Evolutionary conservation across 306 rosid species (phyloP).

Genomic region (Cicer chorassanicum): DNA sequence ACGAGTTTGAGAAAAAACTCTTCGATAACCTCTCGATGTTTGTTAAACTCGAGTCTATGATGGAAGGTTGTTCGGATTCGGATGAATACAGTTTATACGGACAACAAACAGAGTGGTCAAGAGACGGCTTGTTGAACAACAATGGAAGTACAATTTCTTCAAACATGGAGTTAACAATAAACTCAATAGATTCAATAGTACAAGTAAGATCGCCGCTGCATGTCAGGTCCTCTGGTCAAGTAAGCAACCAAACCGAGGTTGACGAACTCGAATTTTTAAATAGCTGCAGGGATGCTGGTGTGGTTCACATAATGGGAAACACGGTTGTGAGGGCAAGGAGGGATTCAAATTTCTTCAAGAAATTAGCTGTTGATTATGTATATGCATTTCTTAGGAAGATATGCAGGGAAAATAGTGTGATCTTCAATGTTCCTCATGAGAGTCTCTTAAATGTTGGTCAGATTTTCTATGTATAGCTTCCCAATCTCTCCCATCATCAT

Average conservation of each 20-base stretch:
- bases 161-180: slow-evolving; percentile 52
- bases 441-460: slow-evolving; percentile 93
- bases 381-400: slow-evolving; percentile 92
- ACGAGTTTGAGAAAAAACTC: slow-evolving; percentile 83
- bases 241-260: slow-evolving; percentile 64
- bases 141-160: slow-evolving; percentile 51
- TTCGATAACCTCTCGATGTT: slow-evolving; percentile 71
- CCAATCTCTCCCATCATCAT: neutral
- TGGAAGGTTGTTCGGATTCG: slow-evolving; percentile 93
- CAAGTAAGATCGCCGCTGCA: slow-evolving; percentile 56
- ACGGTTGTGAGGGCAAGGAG: slow-evolving; percentile 78
- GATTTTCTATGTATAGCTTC: slow-evolving; percentile 76
- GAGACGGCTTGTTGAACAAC: slow-evolving; percentile 48
- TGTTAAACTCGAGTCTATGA: slow-evolving; percentile 79
- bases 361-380: slow-evolving; percentile 78
- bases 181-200: slow-evolving; percentile 72
- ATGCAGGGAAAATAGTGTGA: slow-evolving; percentile 91
- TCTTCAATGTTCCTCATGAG: slow-evolving; percentile 98
- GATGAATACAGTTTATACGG: slow-evolving; percentile 72
- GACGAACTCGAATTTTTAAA: slow-evolving; percentile 82
- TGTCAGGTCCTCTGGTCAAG: slow-evolving; percentile 49
- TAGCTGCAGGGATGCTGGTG: slow-evolving; percentile 84
- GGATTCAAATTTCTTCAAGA: slow-evolving; percentile 73
- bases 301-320: slow-evolving; percentile 94
- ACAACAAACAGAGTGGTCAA: slow-evolving; percentile 56